Conservation (phyloP, 2,329 filamentous ascomycete species). For the Aaosphaeria pasadenensis region DNA sequence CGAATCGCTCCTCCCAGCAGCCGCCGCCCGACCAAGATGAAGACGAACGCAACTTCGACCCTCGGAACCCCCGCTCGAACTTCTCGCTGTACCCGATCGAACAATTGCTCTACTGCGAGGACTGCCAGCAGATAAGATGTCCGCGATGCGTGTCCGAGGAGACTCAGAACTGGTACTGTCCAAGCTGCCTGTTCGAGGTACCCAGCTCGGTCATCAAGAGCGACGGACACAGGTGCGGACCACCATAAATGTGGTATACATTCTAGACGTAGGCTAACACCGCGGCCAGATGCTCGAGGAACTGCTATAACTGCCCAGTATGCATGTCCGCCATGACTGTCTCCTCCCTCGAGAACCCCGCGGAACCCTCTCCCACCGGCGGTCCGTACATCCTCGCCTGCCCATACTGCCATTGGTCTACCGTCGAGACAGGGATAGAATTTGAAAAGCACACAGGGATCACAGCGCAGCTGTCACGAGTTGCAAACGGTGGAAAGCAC, state of each 20-base stretch:
- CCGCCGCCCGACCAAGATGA: conserved; percentile 53
- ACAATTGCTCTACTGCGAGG: conserved; percentile 92
- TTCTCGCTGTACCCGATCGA: conserved; percentile 93
- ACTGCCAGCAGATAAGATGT: conserved; percentile 94
- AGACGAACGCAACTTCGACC: conserved; percentile 80
- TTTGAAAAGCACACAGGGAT: conserved; percentile 90
- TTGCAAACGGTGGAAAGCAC: conserved; percentile 52
- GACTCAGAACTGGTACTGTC: conserved; percentile 92
- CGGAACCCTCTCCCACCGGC: conserved; percentile 23
- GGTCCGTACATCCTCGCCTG: conserved; percentile 78
- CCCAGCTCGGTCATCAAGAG: conserved; percentile 88
- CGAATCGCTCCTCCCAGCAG: conserved; percentile 33
- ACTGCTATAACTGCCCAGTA: conserved; percentile 91
- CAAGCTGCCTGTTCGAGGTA: conserved; percentile 92
- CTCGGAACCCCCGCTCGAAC: conserved; percentile 77
- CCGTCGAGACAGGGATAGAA: conserved; percentile 81
- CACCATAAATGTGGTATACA: too few relatives aligned
- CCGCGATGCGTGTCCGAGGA: conserved; percentile 90
- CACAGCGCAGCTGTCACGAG: conserved; percentile 70
- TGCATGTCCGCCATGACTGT: conserved; percentile 80
- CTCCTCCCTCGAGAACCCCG: conserved; percentile 61
- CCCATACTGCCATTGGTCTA: conserved; percentile 90
- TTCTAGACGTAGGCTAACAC: neutral
- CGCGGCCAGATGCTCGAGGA: conserved; percentile 72
- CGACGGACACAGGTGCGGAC: conserved; percentile 79